Evolutionary conservation across 2,329 filamentous ascomycete genomes (phyloP), one percentile per base, ranked within the genome.

Genomic region (Talaromyces funiculosus): DNA sequence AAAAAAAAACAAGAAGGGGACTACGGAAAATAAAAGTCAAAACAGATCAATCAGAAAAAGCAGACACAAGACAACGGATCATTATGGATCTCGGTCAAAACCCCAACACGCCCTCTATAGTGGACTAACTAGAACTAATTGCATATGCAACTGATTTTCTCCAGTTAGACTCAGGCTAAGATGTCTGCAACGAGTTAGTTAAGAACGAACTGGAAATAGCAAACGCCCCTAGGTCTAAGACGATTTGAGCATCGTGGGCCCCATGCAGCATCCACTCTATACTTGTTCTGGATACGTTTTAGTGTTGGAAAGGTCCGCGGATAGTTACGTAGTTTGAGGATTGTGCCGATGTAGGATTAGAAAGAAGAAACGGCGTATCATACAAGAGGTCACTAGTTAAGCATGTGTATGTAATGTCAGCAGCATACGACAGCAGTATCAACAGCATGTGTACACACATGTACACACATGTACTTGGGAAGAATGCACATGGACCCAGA

Each of bases 1-100:
- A 54, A 62, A 20, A 24, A 35, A 51, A 20, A 42, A 18, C 29
- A 53, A 40, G 22, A 53, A 53, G 40, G 38, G 47, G 60, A 60
- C 57, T 63, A 64, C 63, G 63, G 57, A 66, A 59, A 63, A 61
- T 53, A 57, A 60, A 59, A 62, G 31, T 37, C 51, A 20, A 54
- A 54, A 54, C 33, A 40, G 59, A 59, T 58, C 64, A 64, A 60
- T 53, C 59, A 61, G 59, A 58, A 62, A 54, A 64, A 62, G 57
- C 55, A 59, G 59, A 59, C 67, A 62, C 61, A 65, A 63, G 66
- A 66, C 47, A 35, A 33, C 29, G 16, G 18, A 24, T 38, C 3
- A 38, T 18, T 26, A 33, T 31, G 53, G 38, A 45, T 42, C 53
- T 56, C 51, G 51, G 51, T 40, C 51, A 54, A 40, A 35, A 16